A percentile compares a stretch with the other conserved stretches of the same genome.
These are phyloP conservation scores for Xylariales sp. DNA, from an alignment of 2,329 filamentous ascomycete species.

Conservation along the genomic window DNA sequence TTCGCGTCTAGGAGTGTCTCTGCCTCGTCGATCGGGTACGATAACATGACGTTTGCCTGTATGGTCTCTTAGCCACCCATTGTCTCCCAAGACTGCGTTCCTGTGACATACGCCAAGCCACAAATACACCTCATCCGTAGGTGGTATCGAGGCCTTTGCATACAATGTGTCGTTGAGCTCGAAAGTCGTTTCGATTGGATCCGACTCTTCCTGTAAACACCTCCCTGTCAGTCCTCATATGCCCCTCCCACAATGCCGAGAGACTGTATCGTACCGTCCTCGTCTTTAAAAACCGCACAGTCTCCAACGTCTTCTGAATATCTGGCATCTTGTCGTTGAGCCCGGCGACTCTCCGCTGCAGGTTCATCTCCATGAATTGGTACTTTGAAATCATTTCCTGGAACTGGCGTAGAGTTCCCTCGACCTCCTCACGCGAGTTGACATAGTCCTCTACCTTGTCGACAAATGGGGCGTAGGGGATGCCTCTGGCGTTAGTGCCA, in stretches of 20 bases:
- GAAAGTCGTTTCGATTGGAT: conserved; percentile 86
- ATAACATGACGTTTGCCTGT: conserved; percentile 93
- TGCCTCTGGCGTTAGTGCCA: conserved; percentile 73
- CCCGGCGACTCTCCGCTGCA: conserved; percentile 74
- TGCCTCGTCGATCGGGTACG: conserved; percentile 87
- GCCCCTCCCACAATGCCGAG: neutral
- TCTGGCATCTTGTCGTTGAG: conserved; percentile 95
- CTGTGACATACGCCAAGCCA: conserved; percentile 83
- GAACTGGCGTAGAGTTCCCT: conserved; percentile 75
- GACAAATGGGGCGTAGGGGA: conserved; percentile 63
- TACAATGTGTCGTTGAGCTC: conserved; percentile 96
- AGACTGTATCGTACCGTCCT: conserved; percentile 52
- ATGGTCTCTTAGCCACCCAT: conserved; percentile 5
- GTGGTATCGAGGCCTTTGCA: conserved; percentile 76
- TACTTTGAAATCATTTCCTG: conserved; percentile 98
- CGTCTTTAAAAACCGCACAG: conserved; percentile 77
- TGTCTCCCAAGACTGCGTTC: neutral
- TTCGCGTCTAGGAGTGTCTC: conserved; percentile 74
- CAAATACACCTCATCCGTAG: conserved; percentile 87
- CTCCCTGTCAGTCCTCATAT: conserved; percentile 4
- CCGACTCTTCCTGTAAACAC: conserved; percentile 41
- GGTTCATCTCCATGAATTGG: conserved; percentile 98
- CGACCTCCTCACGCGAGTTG: conserved; percentile 70
- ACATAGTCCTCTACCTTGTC: conserved; percentile 67
- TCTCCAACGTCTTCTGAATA: conserved; percentile 92